phyloP scores from a whole-genome alignment of 805 yeast species.

The Kurtzmaniella fragi region DNA sequence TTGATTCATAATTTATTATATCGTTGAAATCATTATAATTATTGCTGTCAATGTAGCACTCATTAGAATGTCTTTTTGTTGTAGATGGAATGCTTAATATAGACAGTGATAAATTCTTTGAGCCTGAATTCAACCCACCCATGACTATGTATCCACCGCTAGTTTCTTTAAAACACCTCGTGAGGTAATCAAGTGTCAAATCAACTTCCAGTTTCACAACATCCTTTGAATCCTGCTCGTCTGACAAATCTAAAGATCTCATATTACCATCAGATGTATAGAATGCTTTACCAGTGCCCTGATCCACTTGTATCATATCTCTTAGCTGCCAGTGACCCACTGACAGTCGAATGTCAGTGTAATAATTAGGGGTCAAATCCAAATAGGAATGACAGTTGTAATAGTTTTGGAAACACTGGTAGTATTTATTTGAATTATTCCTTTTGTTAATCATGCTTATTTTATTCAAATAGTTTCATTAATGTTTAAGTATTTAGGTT shows the following conservation, averaged over 20 bases:
- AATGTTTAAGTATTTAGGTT: too few relatives aligned
- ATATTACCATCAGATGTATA: conserved; percentile 58
- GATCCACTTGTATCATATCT: conserved; percentile 57
- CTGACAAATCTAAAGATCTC: conserved; percentile 36
- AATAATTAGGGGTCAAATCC: conserved; percentile 31
- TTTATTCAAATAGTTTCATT: too few relatives aligned
- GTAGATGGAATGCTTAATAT: conserved; percentile 16
- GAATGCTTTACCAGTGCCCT: conserved; percentile 40
- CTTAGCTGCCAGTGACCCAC: conserved; percentile 76
- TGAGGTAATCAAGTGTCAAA: conserved; percentile 56
- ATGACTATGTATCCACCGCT: conserved; percentile 43
- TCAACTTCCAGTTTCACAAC: conserved; percentile 25
- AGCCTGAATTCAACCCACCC: conserved; percentile 46
- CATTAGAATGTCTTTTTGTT: not conserved
- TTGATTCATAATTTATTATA: too few relatives aligned
- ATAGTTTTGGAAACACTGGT: conserved; percentile 38
- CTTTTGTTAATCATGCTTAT: too few relatives aligned
- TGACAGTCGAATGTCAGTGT: conserved; percentile 24
- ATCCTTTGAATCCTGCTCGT: conserved; percentile 12
- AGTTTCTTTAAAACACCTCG: conserved; percentile 62
- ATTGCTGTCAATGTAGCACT: not conserved
- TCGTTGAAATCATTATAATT: too few relatives aligned
- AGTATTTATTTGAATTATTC: conserved; percentile 2
- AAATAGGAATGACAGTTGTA: conserved; percentile 35
- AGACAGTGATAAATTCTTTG: conserved; percentile 20